phyloP scores from a whole-genome alignment of 192 early-diverging fungal species.

The Spizellomyces punctatus region DNA sequence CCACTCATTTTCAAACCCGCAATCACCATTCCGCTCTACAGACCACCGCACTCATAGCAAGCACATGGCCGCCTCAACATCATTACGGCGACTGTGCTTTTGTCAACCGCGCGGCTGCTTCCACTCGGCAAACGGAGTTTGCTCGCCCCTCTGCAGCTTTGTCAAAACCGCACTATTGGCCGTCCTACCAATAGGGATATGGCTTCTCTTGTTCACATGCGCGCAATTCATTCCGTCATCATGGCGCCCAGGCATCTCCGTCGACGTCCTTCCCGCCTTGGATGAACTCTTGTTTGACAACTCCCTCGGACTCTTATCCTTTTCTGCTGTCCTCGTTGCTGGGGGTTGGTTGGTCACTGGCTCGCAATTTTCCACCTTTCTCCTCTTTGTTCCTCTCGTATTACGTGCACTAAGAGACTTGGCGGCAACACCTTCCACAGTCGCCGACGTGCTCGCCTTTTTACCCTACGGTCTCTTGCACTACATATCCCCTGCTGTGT shows the following conservation, averaged over 20 bases:
- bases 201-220: constrained; percentile 34
- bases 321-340: constrained; percentile 22
- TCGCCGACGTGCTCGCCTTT: constrained; percentile 68
- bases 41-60: background rate
- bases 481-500: constrained; percentile 66
- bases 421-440: constrained; percentile 53
- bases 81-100: constrained; percentile 15
- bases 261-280: constrained; percentile 63
- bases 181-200: constrained; percentile 29
- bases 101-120: constrained; percentile 3
- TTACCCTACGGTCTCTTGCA: constrained; percentile 77
- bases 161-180: constrained; percentile 18
- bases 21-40: too few relatives aligned
- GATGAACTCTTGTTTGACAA: constrained; percentile 72
- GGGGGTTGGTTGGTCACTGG: constrained; percentile 21
- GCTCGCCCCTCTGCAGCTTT: constrained; percentile 29
- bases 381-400: constrained; percentile 32
- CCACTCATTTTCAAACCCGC: too few relatives aligned
- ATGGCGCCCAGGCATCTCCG: constrained; percentile 63
- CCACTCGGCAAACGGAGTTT: background rate
- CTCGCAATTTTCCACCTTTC: constrained; percentile 7
- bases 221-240: constrained; percentile 37
- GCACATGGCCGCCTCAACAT: background rate
- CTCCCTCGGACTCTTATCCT: constrained; percentile 39
- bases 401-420: constrained; percentile 52